Conservation (phyloP, 2,329 filamentous ascomycete genomes). For the Colletotrichum chrysophilum region DNA sequence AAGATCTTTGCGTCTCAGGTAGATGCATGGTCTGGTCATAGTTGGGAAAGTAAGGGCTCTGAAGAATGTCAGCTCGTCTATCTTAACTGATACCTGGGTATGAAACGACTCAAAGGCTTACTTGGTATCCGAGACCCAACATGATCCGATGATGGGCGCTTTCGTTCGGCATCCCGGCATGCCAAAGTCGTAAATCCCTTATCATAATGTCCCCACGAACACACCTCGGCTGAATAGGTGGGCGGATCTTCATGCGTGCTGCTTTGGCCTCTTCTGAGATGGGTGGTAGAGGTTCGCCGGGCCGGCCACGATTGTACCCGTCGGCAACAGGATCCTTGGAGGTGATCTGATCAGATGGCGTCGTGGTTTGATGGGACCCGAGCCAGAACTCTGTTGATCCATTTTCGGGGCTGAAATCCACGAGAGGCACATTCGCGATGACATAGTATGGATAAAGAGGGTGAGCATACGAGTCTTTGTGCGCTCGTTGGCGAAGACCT, state of each 20-base stretch:
- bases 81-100: not conserved
- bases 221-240: constrained; percentile 55
- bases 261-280: constrained; percentile 38
- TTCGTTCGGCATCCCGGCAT: constrained; percentile 66
- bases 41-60: not conserved
- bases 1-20: not conserved
- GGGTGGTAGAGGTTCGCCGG: not conserved
- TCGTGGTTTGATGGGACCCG: constrained; percentile 48
- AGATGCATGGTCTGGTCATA: not conserved
- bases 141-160: constrained; percentile 57
- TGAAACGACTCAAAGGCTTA: not conserved
- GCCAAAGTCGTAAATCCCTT: constrained; percentile 66
- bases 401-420: constrained; percentile 55
- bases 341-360: constrained; percentile 45
- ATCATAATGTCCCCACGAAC: constrained; percentile 61
- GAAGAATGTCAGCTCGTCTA: not conserved
- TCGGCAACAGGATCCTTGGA: not conserved
- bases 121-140: constrained; percentile 39
- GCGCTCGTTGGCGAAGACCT: not conserved
- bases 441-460: not conserved
- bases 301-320: not conserved
- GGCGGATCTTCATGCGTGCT: constrained; percentile 38
- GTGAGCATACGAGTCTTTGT: not conserved
- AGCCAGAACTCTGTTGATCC: constrained; percentile 66
- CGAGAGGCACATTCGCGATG: constrained; percentile 43